Evolutionary conservation across 202 grass and related monocot species (phyloP).

Genomic region (Elaeis oleifera): DNA sequence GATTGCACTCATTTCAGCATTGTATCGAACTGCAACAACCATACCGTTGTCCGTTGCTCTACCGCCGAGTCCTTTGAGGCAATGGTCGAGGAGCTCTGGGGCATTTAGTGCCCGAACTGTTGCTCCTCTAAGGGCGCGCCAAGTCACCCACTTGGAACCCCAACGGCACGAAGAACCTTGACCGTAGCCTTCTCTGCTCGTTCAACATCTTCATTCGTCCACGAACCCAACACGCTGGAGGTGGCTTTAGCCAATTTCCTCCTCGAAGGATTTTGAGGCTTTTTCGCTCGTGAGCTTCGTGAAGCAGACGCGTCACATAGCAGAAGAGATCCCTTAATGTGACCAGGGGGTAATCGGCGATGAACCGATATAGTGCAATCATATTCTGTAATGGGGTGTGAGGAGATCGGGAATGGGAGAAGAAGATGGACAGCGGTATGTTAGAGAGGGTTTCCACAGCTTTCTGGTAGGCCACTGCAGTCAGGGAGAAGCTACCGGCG

Average conservation of each 20-base stretch:
- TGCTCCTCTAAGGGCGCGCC: constrained; percentile 78
- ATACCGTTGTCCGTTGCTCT: constrained; percentile 52
- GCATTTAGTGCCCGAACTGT: constrained; percentile 46
- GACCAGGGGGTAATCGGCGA: constrained; percentile 43
- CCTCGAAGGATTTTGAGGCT: constrained; percentile 21
- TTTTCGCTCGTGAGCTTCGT: constrained; percentile 24
- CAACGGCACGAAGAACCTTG: constrained; percentile 63
- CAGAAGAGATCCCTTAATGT: constrained; percentile 63
- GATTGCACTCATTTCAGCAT: constrained; percentile 52
- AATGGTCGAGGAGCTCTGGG: constrained; percentile 61
- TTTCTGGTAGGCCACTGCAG: constrained; percentile 47
- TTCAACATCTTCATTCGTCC: constrained; percentile 42
- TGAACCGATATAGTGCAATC: constrained; percentile 59
- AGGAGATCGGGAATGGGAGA: constrained; percentile 30
- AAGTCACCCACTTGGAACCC: constrained; percentile 52
- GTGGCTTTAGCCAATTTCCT: constrained; percentile 5
- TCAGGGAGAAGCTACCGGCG: constrained; percentile 74
- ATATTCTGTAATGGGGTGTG: constrained; percentile 58
- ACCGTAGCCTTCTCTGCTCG: constrained; percentile 46
- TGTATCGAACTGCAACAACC: constrained; percentile 56
- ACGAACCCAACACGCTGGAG: constrained; percentile 25
- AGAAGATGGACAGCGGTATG: constrained; percentile 49
- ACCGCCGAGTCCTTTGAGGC: constrained; percentile 48
- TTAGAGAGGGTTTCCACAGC: constrained; percentile 61
- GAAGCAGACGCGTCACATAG: constrained; percentile 50